A percentile compares a stretch with the other conserved stretches of the same genome.
Evolutionary conservation across 768 basidiomycete species (phyloP).

Genomic region (Leccinum obscurum): DNA sequence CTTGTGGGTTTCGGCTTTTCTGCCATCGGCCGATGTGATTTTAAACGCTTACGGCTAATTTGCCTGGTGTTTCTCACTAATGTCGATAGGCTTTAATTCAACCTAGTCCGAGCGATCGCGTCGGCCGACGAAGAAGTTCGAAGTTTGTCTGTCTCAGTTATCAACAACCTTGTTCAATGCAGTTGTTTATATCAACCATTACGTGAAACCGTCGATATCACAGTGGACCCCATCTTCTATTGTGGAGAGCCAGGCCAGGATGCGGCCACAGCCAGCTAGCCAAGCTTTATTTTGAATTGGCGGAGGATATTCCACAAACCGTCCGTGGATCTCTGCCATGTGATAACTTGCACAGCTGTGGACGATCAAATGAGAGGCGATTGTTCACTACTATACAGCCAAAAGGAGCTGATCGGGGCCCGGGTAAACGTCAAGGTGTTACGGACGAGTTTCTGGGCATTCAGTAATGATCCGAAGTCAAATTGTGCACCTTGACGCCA

Average conservation of each 20-base stretch:
- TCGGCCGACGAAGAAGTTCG: slow-evolving; percentile 25
- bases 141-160: not conserved
- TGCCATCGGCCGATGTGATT: slow-evolving; percentile 23
- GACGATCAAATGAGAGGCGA: not conserved
- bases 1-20: slow-evolving; percentile 14
- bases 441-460: not conserved
- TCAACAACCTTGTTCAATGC: not conserved
- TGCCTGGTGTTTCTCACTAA: not conserved
- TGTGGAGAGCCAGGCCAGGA: not conserved
- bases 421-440: not conserved
- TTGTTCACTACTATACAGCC: not conserved
- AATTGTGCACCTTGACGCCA: not conserved
- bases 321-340: too few relatives aligned
- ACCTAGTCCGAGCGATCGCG: not conserved
- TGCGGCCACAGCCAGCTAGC: not conserved
- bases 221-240: not conserved
- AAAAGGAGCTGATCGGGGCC: not conserved
- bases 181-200: not conserved
- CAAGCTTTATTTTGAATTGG: not conserved
- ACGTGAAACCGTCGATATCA: too few relatives aligned
- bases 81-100: not conserved
- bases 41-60: not conserved
- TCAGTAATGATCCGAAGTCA: not conserved
- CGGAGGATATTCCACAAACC: not conserved
- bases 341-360: too few relatives aligned